Evolutionary conservation across 306 rosid species (phyloP), one percentile per base, ranked within the genome.

Genomic region (Fragaria vesca): DNA sequence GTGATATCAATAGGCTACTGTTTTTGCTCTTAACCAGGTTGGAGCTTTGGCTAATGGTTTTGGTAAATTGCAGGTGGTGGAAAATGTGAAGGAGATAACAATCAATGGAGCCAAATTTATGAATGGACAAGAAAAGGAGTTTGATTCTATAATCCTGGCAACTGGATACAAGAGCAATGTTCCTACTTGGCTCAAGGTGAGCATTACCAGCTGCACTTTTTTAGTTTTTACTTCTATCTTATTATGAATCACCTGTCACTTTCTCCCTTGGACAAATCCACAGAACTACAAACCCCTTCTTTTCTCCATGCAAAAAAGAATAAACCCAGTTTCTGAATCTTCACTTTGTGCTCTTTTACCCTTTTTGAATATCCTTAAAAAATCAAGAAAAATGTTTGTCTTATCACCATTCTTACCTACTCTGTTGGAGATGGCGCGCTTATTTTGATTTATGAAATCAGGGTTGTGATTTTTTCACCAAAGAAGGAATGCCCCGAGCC

Each of bases 111-210:
- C 97, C 21, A 90, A 79, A 74, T 91, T 96, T 84, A 71, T 90
- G 85, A 84, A 93, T 82, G 99, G 98, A 84, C 91, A 91, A 82
- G 96, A 91, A 73, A 89, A 77, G 82, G 96, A 89, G 80, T 96
- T 93, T 30, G 98, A 96, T 86, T 89, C 97, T 30, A 91, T 96
- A 81, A 86, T 96, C 69, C 86, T 93, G 55, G 99, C 99, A 65
- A 96, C 99, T n/a, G 99, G 99, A n/a, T 96, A 93, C 89, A 90
- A 78, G 79, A 96, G 99, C 89, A 96, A 96, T 78, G 99, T 93
- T 73, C 98, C 98, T 72, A 74, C 81, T 83, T 96, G 99, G 99
- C 99, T 96, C 57, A 91, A 90, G 98, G 99, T 96, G 72, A 77
- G 52, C 61, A 58, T 48, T 66, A 34, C 57, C 79, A 42, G 43